Evolutionary conservation across 768 basidiomycete species (phyloP).

Genomic region (Pluteus cervinus): DNA sequence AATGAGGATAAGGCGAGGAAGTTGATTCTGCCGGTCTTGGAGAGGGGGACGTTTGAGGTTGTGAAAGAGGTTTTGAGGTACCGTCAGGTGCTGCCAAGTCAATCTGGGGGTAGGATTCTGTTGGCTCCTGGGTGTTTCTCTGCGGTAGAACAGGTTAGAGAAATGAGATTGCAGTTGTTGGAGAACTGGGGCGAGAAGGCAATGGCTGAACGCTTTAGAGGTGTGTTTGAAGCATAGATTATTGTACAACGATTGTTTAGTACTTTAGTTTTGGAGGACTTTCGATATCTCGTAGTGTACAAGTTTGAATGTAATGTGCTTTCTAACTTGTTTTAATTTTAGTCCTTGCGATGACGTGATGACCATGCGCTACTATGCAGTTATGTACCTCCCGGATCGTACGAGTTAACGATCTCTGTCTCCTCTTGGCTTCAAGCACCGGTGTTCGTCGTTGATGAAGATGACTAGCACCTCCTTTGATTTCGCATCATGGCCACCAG

Average conservation of each 20-base stretch:
- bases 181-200: conserved; percentile 12
- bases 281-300: too few relatives aligned
- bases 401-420: background rate
- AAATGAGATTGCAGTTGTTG: conserved; percentile 17
- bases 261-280: conserved; percentile 1
- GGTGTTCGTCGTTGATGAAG: too few relatives aligned
- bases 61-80: conserved; percentile 56
- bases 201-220: conserved; percentile 9
- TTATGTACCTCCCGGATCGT: conserved; percentile 1
- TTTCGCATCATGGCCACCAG: conserved; percentile 72
- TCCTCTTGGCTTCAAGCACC: background rate
- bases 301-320: too few relatives aligned
- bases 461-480: conserved; percentile 28
- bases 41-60: conserved; percentile 39
- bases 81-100: conserved; percentile 51
- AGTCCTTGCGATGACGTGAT: too few relatives aligned
- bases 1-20: conserved; percentile 33
- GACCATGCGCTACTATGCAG: background rate
- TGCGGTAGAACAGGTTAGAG: conserved; percentile 15
- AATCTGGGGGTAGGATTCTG: conserved; percentile 24
- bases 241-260: background rate
- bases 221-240: conserved; percentile 4
- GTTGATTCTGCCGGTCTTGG: conserved; percentile 46
- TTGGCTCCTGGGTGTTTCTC: conserved; percentile 50
- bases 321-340: too few relatives aligned